Evolutionary conservation across 306 rosid species (phyloP).

Genomic region (Acacia crassicarpa): DNA sequence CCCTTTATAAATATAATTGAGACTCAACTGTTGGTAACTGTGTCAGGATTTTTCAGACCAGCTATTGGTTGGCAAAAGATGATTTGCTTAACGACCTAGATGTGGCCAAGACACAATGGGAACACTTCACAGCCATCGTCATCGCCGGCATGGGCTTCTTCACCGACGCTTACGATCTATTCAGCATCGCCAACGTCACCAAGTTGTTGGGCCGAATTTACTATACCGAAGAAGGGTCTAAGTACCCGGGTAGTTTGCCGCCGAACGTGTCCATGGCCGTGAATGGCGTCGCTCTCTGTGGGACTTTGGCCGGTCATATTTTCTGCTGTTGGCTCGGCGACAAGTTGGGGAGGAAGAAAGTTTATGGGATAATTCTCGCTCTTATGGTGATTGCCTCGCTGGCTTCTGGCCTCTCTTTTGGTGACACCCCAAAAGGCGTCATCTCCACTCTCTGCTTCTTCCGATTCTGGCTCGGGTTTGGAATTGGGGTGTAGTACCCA

Average conservation of each 20-base stretch:
- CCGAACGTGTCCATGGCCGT: conserved; percentile 44
- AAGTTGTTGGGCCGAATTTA: conserved; percentile 53
- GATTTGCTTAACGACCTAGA: no score
- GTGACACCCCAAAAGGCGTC: conserved; percentile 31
- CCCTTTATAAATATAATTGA: no score
- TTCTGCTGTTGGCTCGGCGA: conserved; percentile 51
- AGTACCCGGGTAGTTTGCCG: conserved; percentile 43
- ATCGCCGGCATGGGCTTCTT: conserved; percentile 51
- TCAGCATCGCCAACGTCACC: conserved; percentile 51
- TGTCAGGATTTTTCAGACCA: no score
- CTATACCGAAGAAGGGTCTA: conserved; percentile 17
- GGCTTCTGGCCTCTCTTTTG: conserved; percentile 47
- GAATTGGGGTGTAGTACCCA: conserved; percentile 55
- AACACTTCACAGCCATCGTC: conserved; percentile 38
- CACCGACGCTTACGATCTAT: conserved; percentile 51
- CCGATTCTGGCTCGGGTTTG: conserved; percentile 54
- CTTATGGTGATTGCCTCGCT: conserved; percentile 46
- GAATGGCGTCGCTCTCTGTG: conserved; percentile 49
- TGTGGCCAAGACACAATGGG: no score
- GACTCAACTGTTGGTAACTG: no score
- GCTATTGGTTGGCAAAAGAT: no score
- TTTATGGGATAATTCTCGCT: conserved; percentile 46
- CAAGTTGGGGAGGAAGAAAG: conserved; percentile 47
- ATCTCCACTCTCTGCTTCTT: conserved; percentile 53
- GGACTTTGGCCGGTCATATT: conserved; percentile 38